Evolutionary conservation across 805 yeast species (phyloP).

Genomic region (Zygotorulaspora florentina): DNA sequence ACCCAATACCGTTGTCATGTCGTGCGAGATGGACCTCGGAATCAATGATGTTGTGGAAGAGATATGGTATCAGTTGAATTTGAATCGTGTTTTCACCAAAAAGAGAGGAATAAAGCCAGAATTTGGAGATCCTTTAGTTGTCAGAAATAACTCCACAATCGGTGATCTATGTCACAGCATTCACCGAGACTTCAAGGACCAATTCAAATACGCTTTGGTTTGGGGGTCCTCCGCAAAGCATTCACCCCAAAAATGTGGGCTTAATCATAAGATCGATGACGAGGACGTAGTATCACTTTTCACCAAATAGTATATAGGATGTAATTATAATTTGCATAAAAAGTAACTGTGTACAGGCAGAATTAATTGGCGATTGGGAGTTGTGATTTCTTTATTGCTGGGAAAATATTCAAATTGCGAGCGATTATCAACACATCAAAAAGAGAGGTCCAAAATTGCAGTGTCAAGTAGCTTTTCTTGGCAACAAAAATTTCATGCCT

Average conservation of each 20-base stretch:
- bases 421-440: too few species aligned
- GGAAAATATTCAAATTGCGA: too few species aligned
- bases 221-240: conserved; percentile 97
- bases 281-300: conserved; percentile 93
- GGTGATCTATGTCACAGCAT: conserved; percentile 88
- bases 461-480: too few species aligned
- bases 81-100: conserved; percentile 82
- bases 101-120: conserved; percentile 79
- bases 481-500: too few species aligned
- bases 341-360: too few species aligned
- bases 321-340: too few species aligned
- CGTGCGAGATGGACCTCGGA: conserved; percentile 86
- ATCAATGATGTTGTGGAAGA: conserved; percentile 84
- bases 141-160: conserved; percentile 70
- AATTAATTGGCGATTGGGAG: too few species aligned
- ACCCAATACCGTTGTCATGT: conserved; percentile 90
- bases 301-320: conserved; percentile 49
- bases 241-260: conserved; percentile 95
- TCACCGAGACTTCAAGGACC: conserved; percentile 87
- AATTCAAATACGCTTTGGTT: conserved; percentile 89
- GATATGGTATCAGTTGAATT: conserved; percentile 83
- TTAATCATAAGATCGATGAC: conserved; percentile 75
- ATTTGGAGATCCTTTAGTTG: conserved; percentile 87
- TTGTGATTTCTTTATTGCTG: too few species aligned
- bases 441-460: too few species aligned